These are phyloP conservation scores for carrot (Daucus carota) DNA, from an alignment of 129 eudicot species.

Conservation along the genomic window DNA sequence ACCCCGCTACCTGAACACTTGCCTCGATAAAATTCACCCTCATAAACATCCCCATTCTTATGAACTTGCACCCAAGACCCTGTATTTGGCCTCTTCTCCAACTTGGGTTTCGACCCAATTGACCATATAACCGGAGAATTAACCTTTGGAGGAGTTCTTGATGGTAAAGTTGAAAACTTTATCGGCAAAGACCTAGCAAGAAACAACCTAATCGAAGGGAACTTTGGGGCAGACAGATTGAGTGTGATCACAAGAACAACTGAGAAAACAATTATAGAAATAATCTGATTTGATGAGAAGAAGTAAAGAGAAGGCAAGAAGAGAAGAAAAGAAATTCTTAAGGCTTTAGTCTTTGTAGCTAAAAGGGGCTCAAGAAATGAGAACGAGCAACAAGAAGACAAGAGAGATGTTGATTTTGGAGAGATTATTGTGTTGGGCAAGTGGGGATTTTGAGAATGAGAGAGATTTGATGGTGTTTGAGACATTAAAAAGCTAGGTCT, in stretches of 20 bases:
- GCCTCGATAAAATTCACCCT: conserved; percentile 79
- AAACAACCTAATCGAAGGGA: conserved; percentile 26
- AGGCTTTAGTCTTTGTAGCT: conserved; percentile 39
- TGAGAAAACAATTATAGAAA: conserved; percentile 25
- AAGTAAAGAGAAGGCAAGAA: conserved; percentile 54
- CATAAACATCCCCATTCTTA: conserved; percentile 75
- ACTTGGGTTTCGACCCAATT: conserved; percentile 42
- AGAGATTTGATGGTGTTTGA: conserved; percentile 19
- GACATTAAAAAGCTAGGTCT: conserved; percentile 28
- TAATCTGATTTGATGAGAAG: conserved; percentile 29
- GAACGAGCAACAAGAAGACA: conserved; percentile 21
- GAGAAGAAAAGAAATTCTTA: conserved; percentile 37
- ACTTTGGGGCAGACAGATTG: conserved; percentile 20
- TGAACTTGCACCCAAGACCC: conserved; percentile 55
- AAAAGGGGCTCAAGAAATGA: conserved; percentile 35
- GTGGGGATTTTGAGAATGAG: conserved; percentile 20
- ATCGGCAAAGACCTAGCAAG: conserved; percentile 25
- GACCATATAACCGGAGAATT: conserved; percentile 58
- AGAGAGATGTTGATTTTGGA: conserved; percentile 21
- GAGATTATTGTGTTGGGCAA: conserved; percentile 16
- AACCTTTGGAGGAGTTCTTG: conserved; percentile 18
- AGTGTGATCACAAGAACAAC: conserved; percentile 20
- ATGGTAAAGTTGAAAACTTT: conserved; percentile 18
- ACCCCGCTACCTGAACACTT: conserved; percentile 80
- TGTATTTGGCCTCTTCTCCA: conserved; percentile 22